Base-by-base conservation (phyloP, 208 protist species). In the Vickermania ingenoplastis region DNA sequence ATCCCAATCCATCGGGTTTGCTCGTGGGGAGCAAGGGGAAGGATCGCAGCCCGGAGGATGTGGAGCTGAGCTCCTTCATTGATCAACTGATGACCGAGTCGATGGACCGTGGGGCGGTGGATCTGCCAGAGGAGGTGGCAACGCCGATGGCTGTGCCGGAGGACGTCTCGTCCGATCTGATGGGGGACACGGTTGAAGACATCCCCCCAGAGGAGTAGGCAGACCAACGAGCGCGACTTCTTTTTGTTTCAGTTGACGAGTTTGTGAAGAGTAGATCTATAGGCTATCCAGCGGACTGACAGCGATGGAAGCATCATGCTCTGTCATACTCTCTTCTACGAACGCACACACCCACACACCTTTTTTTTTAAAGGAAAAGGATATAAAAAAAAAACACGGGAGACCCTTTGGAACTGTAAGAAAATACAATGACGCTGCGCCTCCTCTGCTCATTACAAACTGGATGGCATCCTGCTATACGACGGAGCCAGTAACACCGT, bases 1-100 rank as follows among this genome's bases (percentile, higher is more conserved):
- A 95, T 64, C 89, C 89, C 53, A 95, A 95, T 61, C 89, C 86
- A 11, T 92, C 79, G 21, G 88, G 88, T 21, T 71, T 94, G 28
- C 70, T 79, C 14, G 65, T 71, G 11, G 73, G 78, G 3, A 28
- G 57, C n/a, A 69, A 73, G 31, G 73, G 72, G 58, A 55, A 27
- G 11, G 62, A 62, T 1, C 56, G 60, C 31, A 50, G 31, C 17
- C 60, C n/a, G 57, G 74, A 75, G 45, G 83, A 85, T 23, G 61
- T 57, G 50, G 82, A 93, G 61, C 67, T 93, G 26, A 79, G 89
- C 57, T 60, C 69, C 29, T 83, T 83, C 53, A 62, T 83, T n/a
- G 75, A 72, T 25, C 53, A 71, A 21, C 57, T 86, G 22, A 45
- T 86, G 63, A 59, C 55, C 25, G 30, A 48, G 25, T 28, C 54